Evolutionary conservation across 208 protist genomes (phyloP), one percentile per base, ranked within the genome.

Genomic region (Trichomonas tenax): DNA sequence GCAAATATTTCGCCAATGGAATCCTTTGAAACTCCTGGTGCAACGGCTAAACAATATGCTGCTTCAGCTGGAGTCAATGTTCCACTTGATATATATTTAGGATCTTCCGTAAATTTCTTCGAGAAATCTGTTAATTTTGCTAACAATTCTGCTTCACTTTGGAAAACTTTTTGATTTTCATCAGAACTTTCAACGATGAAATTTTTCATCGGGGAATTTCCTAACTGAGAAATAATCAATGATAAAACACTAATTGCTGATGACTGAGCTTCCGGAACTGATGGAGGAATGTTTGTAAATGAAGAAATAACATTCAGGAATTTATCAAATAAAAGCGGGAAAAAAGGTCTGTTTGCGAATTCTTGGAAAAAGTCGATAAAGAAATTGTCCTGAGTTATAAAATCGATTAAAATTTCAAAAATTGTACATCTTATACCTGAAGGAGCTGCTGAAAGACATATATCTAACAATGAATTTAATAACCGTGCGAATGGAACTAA

Each of bases 361-460:
- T 93, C 45, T 34, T 4, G n/a, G 31, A 40, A 93, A 38, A 93
- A 51, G 6, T 34, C 44, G n/a, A 93, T 1, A 0, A 40, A 26
- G 36, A 93, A 93, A 17, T 48, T 93, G 44, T 41, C 14, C 26
- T 44, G 44, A 34, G 86, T 48, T 17, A 93, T 41, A 38, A 93
- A 93, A 93, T 93, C 86, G 2, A 93, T 93, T 51, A 93, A 51
- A 31, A 93, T 58, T 38, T 93, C 44, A 51, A 93, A 93, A 14
- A 44, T 44, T 36, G 44, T 93, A 4, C 40, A 48, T 51, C 31
- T 48, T 38, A 93, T 34, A n/a, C 15, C 4, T 38, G 6, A 23
- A 51, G 86, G 44, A 38, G 46, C 86, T 26, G 9, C 46, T 34
- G 86, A 93, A 48, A 14, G 21, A 51, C 86, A 93, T 6, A 93